A percentile compares a stretch with the other conserved stretches of the same genome.
Evolutionary conservation across 1,284 basidiomycete species (phyloP).

Genomic region (Sphagnurus paluster): DNA sequence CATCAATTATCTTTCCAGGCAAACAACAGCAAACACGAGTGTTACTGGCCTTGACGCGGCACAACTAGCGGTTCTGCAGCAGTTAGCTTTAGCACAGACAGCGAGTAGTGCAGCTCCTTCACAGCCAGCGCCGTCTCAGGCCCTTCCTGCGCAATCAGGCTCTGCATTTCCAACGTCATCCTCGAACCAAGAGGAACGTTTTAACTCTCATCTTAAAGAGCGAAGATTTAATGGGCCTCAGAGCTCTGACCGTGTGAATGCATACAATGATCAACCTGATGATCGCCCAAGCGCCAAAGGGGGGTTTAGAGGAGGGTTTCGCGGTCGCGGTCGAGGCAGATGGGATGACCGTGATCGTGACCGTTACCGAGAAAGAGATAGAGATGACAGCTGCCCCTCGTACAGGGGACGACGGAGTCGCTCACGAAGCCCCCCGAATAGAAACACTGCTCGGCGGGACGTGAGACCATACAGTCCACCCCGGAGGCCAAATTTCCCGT

Average conservation of each 20-base stretch:
- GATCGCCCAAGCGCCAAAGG: slow-evolving; percentile 38
- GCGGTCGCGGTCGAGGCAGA: slow-evolving; percentile 46
- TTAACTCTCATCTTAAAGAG: slow-evolving; percentile 42
- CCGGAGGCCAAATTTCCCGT: slow-evolving; percentile 37
- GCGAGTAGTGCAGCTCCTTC: slow-evolving; percentile 37
- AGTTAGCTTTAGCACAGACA: slow-evolving; percentile 67
- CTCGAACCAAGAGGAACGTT: slow-evolving; percentile 44
- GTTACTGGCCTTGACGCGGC: slow-evolving; percentile 45
- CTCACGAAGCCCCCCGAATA: slow-evolving; percentile 67
- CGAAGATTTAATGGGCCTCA: slow-evolving; percentile 46
- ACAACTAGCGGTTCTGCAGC: slow-evolving; percentile 71
- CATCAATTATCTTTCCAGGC: slow-evolving; percentile 38
- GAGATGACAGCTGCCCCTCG: slow-evolving; percentile 36
- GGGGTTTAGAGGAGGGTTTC: slow-evolving; percentile 46
- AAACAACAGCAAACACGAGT: slow-evolving; percentile 59
- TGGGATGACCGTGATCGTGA: slow-evolving; percentile 54
- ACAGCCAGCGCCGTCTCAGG: slow-evolving; percentile 21
- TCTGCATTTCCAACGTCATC: slow-evolving; percentile 20
- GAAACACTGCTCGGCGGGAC: slow-evolving; percentile 48
- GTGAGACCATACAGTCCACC: slow-evolving; percentile 59
- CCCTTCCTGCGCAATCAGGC: slow-evolving; percentile 32
- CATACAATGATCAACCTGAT: slow-evolving; percentile 47
- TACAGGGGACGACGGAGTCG: slow-evolving; percentile 55
- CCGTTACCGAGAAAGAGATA: slow-evolving; percentile 41
- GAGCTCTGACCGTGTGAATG: slow-evolving; percentile 49